phyloP scores from a whole-genome alignment of 148 eudicot genomes.

The Pharnaceum exiguum region DNA sequence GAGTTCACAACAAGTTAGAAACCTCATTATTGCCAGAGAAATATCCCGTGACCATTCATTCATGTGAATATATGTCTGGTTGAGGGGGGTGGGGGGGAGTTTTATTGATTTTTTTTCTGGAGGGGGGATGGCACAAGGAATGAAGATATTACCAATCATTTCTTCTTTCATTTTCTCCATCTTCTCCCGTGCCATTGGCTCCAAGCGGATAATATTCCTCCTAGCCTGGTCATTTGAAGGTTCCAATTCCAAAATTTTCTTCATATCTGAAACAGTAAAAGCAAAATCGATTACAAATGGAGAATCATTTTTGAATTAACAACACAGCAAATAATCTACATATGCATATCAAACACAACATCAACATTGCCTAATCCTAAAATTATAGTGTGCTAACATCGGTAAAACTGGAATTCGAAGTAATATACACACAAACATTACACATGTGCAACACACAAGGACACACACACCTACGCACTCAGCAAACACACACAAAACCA shows the following conservation, averaged over 20 bases:
- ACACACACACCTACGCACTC: too few species aligned
- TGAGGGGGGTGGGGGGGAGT: background rate
- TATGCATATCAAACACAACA: background rate
- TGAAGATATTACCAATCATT: conserved; percentile 64
- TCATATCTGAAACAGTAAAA: conserved; percentile 47
- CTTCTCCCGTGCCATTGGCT: conserved; percentile 87
- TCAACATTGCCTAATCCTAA: too few species aligned
- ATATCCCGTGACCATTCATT: background rate
- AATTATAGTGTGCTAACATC: too few species aligned
- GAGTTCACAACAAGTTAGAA: background rate
- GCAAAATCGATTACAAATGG: background rate
- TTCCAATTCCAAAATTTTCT: conserved; percentile 76
- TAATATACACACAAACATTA: too few species aligned
- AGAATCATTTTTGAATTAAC: background rate
- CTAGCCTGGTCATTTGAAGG: conserved; percentile 73
- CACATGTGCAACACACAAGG: too few species aligned
- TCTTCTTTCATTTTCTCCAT: conserved; percentile 94
- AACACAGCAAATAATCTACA: background rate
- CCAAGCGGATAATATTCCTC: conserved; percentile 69
- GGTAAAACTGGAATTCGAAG: too few species aligned
- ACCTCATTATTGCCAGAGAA: too few species aligned
- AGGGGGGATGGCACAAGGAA: background rate
- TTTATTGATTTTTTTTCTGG: too few species aligned
- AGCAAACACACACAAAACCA: too few species aligned
- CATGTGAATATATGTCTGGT: background rate